phyloP scores from a whole-genome alignment of 1,139 yeast species.

The Lodderomyces beijingensis region DNA sequence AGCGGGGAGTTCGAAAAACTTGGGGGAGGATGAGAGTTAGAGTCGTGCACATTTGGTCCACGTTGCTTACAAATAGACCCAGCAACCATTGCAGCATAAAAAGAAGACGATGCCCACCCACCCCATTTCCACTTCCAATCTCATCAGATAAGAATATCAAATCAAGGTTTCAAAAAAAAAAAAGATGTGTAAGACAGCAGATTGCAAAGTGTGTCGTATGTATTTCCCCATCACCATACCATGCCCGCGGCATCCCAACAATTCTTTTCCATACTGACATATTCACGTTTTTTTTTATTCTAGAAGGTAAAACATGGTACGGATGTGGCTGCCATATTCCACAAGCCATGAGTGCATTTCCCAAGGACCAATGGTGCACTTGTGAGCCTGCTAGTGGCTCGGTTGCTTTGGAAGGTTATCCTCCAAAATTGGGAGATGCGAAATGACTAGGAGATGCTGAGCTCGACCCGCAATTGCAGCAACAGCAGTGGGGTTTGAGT shows the following conservation, averaged over 20 bases:
- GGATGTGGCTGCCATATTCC: constrained; percentile 48
- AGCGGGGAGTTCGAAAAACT: too few relatives aligned
- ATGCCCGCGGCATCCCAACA: too few relatives aligned
- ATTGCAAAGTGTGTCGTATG: constrained; percentile 17
- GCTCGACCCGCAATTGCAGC: constrained; percentile 3
- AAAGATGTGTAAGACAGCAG: constrained; percentile 20
- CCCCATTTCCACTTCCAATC: too few relatives aligned
- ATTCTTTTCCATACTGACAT: not conserved
- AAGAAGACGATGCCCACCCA: too few relatives aligned
- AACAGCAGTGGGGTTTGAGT: not conserved
- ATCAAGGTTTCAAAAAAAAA: too few relatives aligned
- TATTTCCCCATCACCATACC: constrained; percentile 5
- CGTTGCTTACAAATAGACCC: too few relatives aligned
- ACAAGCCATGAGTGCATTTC: constrained; percentile 30
- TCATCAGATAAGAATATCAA: too few relatives aligned
- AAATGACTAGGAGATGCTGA: constrained; percentile 6
- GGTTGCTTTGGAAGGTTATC: constrained; percentile 13
- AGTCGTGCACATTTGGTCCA: too few relatives aligned
- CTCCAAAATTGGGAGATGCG: constrained; percentile 17
- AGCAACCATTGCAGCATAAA: too few relatives aligned
- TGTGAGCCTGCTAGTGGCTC: constrained; percentile 20
- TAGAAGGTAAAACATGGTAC: constrained; percentile 34
- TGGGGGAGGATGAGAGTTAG: too few relatives aligned
- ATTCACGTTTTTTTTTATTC: not conserved
- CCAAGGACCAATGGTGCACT: constrained; percentile 34